These are phyloP conservation scores for Neopestalotiopsis sp. DNA, from an alignment of 2,329 filamentous ascomycete species.

Conservation along the genomic window DNA sequence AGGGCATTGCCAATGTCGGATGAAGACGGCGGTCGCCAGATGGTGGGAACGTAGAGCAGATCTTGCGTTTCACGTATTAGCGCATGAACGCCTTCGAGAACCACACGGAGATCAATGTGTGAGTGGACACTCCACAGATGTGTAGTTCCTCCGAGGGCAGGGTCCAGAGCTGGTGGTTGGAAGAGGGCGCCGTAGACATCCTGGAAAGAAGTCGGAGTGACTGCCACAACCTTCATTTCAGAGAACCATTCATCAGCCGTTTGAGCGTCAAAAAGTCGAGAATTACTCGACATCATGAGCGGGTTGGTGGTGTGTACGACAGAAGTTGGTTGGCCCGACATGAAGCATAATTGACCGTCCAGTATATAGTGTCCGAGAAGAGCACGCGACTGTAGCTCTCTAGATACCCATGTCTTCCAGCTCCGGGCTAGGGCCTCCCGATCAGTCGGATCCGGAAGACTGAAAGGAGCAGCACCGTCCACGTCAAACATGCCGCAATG, in stretches of 20 bases:
- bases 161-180: not conserved
- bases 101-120: slow-evolving; percentile 13
- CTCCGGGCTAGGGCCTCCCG: not conserved
- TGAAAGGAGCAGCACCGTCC: not conserved
- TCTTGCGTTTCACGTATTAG: slow-evolving; percentile 7
- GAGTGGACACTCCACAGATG: slow-evolving; percentile 1
- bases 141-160: not conserved
- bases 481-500: slow-evolving; percentile 14
- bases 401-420: slow-evolving; percentile 10
- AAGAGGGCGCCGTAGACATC: slow-evolving; percentile 6
- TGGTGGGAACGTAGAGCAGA: not conserved
- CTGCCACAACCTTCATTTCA: slow-evolving; percentile 5
- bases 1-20: not conserved
- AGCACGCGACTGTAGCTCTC: slow-evolving; percentile 12
- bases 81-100: slow-evolving; percentile 13
- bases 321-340: slow-evolving; percentile 13
- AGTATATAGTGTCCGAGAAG: slow-evolving; percentile 15
- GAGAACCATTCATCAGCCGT: slow-evolving; percentile 12
- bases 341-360: not conserved
- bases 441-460: not conserved
- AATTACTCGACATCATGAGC: slow-evolving; percentile 7
- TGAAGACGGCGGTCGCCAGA: not conserved
- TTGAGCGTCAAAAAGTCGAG: slow-evolving; percentile 9
- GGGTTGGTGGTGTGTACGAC: slow-evolving; percentile 12
- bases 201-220: not conserved